phyloP scores from a whole-genome alignment of 495 filamentous ascomycete genomes.

The Neurospora intermedia region DNA sequence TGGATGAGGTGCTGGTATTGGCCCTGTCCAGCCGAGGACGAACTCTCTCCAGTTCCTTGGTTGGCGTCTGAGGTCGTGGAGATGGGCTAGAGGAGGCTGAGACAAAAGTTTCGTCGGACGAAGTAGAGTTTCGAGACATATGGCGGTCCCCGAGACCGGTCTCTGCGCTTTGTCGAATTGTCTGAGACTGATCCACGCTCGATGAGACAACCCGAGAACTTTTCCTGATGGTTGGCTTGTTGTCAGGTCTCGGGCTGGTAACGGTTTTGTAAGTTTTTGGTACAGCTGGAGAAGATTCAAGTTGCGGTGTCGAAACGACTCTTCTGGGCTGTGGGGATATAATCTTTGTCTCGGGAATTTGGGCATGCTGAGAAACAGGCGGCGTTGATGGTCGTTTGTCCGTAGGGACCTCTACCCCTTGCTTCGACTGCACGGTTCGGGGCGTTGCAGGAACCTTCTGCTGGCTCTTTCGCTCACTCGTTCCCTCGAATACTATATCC shows the following conservation, averaged over 20 bases:
- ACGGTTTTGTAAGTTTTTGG: neutral
- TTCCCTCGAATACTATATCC: neutral
- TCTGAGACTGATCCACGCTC: neutral
- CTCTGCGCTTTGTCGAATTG: neutral
- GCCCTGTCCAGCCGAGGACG: neutral
- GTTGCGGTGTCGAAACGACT: conserved; percentile 8
- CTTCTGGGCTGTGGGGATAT: conserved; percentile 13
- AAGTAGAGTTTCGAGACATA: conserved; percentile 19
- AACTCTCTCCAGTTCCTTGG: neutral
- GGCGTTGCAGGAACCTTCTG: neutral
- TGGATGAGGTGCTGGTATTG: conserved; percentile 9
- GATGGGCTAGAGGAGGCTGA: conserved; percentile 35
- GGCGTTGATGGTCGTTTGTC: conserved; percentile 4
- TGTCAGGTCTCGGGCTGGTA: neutral
- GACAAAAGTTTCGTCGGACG: conserved; percentile 36
- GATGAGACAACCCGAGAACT: neutral
- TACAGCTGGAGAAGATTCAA: conserved; percentile 11
- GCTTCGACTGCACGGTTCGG: neutral
- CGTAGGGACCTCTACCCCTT: neutral
- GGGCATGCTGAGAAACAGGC: neutral
- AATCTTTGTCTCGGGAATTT: conserved; percentile 3
- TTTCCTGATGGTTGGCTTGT: neutral
- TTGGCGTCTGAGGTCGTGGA: conserved; percentile 18
- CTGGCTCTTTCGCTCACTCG: neutral
- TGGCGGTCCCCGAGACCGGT: conserved; percentile 3